Percentiles rank a stretch among this genome's conserved stretches.
Evolutionary conservation across 2,329 filamentous ascomycete species (phyloP).

Genomic region (Talaromyces piceae): DNA sequence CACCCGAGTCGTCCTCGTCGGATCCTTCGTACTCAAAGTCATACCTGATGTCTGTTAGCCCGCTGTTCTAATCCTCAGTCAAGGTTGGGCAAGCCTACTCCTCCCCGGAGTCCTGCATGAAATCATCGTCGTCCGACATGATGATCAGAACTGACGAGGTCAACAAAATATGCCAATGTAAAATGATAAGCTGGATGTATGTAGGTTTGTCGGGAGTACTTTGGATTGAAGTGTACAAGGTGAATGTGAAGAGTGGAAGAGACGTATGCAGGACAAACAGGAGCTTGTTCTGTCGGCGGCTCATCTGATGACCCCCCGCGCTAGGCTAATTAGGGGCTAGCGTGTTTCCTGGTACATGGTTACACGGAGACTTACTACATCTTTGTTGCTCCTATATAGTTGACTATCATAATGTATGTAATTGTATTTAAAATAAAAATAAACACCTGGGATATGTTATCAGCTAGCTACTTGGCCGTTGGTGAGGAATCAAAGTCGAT

Average conservation of each 20-base stretch:
- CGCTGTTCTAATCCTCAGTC: slow-evolving; percentile 14
- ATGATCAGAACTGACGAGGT: slow-evolving; percentile 4
- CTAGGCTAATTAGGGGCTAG: neutral
- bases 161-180: neutral
- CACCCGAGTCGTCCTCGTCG: slow-evolving; percentile 77
- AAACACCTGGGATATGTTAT: no score
- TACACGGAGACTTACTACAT: no score
- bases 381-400: no score
- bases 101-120: slow-evolving; percentile 89
- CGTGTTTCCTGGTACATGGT: neutral
- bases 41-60: slow-evolving; percentile 51
- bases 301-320: neutral
- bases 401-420: neutral
- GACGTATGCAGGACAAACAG: neutral
- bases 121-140: slow-evolving; percentile 83
- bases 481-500: no score
- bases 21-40: slow-evolving; percentile 98
- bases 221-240: neutral
- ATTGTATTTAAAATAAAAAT: no score
- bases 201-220: no score
- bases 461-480: no score
- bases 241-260: neutral
- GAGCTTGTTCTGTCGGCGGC: neutral
- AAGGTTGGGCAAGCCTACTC: slow-evolving; percentile 49
- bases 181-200: no score